Evolutionary conservation across 148 eudicot genomes (phyloP), one percentile per base, ranked within the genome.

Genomic region (Persicaria maculosa): DNA sequence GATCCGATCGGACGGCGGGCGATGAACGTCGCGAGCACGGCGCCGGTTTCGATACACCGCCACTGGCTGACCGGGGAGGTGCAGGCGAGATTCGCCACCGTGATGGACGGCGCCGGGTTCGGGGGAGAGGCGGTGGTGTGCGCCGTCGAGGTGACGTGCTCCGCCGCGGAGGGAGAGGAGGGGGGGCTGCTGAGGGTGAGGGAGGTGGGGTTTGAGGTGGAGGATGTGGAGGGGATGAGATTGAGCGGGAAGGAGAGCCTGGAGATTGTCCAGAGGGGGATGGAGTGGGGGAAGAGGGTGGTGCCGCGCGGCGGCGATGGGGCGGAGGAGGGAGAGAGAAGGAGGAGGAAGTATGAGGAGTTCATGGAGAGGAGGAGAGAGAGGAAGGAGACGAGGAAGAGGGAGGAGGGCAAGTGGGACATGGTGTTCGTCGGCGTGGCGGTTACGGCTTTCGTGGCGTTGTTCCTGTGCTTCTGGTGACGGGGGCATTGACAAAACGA

Each of bases 61-160:
- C 98, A 91, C 77, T 93, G 97, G 98, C 68, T 89, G 77, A 91
- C 82, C 53, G 91, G 91, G 2, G 98, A 93, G 57, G 91, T 93
- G 44, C 89, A 84, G 77, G 84, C 85, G 36, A 47, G 79, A 48
- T 93, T 85, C 69, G 86, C 79, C 55, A 75, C 6, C 61, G 73
- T 74, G 17, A 10, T 74, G 15, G 45, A 44, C 7, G 48, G 74
- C 3, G 73, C 47, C 0, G 31, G 90, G 0, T 57, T 81, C 1
- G 81, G 80, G 14, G 68, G 77, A 0, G 84, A 77, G 11, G 20
- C 77, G 58, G 89, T 85, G 80, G 83, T 82, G 76, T 82, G 86
- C 57, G 79, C 78, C 68, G 79, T 88, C 11, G 84, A 85, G 79
- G 89, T 93, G 74, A 91, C 88, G 77, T 89, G 94, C 80, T 87